Conservation (phyloP, 2,329 filamentous ascomycete species). For the Leptographium radiaticola region DNA sequence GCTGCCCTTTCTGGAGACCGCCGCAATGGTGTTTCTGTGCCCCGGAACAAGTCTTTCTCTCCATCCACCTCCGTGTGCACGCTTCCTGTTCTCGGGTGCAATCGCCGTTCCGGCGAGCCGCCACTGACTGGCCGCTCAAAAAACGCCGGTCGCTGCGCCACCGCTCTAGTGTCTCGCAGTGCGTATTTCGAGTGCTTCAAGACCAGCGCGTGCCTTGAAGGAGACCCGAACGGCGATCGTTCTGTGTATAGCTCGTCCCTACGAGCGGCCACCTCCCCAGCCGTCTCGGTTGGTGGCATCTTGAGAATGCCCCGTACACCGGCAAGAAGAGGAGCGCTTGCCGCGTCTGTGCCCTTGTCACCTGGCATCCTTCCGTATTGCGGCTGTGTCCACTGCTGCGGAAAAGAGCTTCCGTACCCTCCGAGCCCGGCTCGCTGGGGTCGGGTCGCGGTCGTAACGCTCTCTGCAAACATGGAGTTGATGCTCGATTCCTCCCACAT, state of each 20-base stretch:
- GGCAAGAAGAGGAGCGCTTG: constrained; percentile 14
- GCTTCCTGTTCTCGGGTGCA: constrained; percentile 2
- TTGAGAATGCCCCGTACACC: constrained; percentile 26
- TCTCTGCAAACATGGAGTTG: constrained; percentile 17
- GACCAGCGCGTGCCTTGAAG: constrained; percentile 14
- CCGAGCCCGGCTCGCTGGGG: neutral
- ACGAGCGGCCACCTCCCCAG: constrained; percentile 12
- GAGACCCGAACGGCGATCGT: constrained; percentile 14
- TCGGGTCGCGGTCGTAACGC: constrained; percentile 4
- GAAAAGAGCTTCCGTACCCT: constrained; percentile 10
- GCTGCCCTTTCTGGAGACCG: constrained; percentile 7
- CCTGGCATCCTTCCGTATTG: constrained; percentile 10
- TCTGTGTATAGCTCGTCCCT: constrained; percentile 15
- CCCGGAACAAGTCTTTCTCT: constrained; percentile 15
- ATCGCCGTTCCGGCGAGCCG: constrained; percentile 12
- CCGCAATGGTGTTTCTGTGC: constrained; percentile 11
- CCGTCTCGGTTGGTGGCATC: constrained; percentile 15
- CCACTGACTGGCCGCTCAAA: constrained; percentile 7
- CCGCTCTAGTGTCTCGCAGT: constrained; percentile 22
- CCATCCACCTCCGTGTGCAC: neutral
- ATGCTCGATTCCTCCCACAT: constrained; percentile 24
- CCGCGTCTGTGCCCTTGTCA: neutral
- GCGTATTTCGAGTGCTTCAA: constrained; percentile 23
- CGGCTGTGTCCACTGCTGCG: constrained; percentile 8
- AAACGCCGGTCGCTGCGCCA: constrained; percentile 12